phyloP scores from a whole-genome alignment of 176 grass and related monocot genomes.

The Phyllostachys edulis region DNA sequence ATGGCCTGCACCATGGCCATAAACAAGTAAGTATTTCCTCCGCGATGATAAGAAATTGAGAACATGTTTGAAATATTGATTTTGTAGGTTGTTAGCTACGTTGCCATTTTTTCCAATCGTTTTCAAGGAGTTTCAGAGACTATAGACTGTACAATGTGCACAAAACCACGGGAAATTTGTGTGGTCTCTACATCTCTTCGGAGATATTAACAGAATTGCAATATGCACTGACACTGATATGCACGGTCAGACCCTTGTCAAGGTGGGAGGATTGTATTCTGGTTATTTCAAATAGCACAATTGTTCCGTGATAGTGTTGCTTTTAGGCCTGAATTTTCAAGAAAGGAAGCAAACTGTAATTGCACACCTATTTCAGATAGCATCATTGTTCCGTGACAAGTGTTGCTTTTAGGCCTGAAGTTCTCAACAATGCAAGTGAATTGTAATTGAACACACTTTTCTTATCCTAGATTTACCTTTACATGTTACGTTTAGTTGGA shows the following conservation, averaged over 20 bases:
- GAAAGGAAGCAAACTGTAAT: background rate
- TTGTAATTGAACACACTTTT: background rate
- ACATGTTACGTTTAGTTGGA: background rate
- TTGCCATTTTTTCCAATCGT: background rate
- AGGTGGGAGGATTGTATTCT: background rate
- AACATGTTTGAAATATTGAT: slow-evolving; percentile 5
- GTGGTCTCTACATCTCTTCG: background rate
- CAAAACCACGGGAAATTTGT: background rate
- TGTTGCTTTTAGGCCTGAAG: background rate
- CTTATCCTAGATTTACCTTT: background rate
- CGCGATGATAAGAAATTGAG: background rate
- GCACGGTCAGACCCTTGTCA: background rate
- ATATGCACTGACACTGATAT: background rate
- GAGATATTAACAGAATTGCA: background rate
- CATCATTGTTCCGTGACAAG: background rate
- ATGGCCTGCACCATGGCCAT: slow-evolving; percentile 83
- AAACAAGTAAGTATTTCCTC: slow-evolving; percentile 59
- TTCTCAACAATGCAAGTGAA: background rate
- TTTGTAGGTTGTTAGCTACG: background rate
- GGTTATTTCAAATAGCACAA: background rate
- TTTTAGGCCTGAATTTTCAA: background rate
- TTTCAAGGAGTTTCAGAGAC: background rate
- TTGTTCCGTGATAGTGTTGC: background rate
- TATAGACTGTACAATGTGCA: background rate
- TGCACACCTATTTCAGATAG: background rate